Evolutionary conservation across 1,284 basidiomycete genomes (phyloP).

Genomic region (Ganoderma sinense): DNA sequence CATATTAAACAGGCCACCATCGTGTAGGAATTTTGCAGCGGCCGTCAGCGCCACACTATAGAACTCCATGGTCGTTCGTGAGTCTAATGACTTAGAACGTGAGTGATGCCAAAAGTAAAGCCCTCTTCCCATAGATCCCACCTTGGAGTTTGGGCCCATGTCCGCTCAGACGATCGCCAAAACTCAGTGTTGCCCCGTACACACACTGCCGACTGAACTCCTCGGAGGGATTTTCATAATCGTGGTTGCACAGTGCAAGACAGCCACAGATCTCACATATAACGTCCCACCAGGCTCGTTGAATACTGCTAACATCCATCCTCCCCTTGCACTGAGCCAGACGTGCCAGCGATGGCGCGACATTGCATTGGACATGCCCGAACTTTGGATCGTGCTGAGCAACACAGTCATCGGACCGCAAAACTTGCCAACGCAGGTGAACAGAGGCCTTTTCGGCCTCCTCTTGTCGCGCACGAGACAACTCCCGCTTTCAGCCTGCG

Average conservation of each 20-base stretch:
- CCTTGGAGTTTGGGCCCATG: neutral
- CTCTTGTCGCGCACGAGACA: neutral
- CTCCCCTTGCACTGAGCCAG: neutral
- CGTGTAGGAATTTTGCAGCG: too few relatives aligned
- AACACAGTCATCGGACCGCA: neutral
- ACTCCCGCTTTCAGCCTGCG: neutral
- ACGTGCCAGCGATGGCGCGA: neutral
- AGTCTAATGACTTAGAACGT: too few relatives aligned
- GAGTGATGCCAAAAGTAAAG: neutral
- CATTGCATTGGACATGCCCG: neutral
- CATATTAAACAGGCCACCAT: too few relatives aligned
- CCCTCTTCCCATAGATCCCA: neutral
- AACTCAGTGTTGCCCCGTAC: neutral
- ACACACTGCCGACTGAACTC: neutral
- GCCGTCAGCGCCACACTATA: too few relatives aligned
- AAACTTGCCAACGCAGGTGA: neutral
- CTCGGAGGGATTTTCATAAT: neutral
- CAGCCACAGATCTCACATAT: neutral
- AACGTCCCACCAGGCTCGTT: neutral
- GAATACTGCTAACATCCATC: neutral
- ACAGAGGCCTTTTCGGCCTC: neutral
- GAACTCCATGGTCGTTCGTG: too few relatives aligned
- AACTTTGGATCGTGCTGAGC: neutral
- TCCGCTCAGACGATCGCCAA: neutral
- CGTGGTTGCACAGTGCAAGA: neutral